phyloP scores from a whole-genome alignment of 2,329 filamentous ascomycete species.

The Atkinsonella hypoxylon region DNA sequence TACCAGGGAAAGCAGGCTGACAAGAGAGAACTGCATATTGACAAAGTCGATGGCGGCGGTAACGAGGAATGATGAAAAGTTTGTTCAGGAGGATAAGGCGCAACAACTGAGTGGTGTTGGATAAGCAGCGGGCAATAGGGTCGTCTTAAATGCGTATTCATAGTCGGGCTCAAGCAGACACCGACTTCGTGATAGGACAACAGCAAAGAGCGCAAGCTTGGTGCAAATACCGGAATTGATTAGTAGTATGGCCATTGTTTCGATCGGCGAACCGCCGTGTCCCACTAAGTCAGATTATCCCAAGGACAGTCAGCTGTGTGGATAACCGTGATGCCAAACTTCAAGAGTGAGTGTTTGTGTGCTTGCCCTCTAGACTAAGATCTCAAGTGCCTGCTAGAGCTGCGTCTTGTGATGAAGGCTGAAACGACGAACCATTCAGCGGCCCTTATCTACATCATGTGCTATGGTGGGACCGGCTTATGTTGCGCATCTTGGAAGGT shows the following conservation, averaged over 20 bases:
- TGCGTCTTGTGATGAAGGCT: background rate
- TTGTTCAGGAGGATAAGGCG: background rate
- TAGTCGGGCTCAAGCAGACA: background rate
- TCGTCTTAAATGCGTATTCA: background rate
- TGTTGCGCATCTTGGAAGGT: constrained; percentile 7
- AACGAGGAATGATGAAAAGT: background rate
- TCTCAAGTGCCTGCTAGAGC: background rate
- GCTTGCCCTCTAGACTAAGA: background rate
- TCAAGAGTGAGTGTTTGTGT: background rate
- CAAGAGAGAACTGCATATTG: constrained; percentile 16
- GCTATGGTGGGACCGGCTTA: constrained; percentile 2
- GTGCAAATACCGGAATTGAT: background rate
- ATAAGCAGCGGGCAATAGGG: background rate
- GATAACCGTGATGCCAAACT: background rate
- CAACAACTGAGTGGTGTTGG: background rate
- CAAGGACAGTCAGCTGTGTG: background rate
- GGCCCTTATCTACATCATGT: constrained; percentile 1
- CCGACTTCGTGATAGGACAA: background rate
- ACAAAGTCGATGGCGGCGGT: background rate
- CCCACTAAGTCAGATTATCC: background rate
- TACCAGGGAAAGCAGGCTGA: constrained; percentile 16
- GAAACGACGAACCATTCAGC: background rate
- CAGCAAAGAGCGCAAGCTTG: background rate
- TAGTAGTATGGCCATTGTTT: background rate
- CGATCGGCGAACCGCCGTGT: background rate